Base-by-base conservation (phyloP, 2,329 filamentous ascomycete species). In the Nigrospora osmanthi region DNA sequence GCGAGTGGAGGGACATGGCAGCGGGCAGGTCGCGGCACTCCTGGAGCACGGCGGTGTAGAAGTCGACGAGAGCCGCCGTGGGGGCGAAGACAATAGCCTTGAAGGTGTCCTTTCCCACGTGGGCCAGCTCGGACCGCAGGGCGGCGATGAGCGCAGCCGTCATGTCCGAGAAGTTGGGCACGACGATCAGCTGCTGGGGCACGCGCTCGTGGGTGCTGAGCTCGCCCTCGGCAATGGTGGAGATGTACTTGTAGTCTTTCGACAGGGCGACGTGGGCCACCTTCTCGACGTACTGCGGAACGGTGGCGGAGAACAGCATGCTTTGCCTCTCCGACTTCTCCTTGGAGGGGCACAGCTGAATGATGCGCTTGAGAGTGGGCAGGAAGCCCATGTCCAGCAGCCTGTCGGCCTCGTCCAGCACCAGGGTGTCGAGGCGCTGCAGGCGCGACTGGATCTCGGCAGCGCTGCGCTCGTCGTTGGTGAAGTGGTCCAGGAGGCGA, bases 81-180 rank as follows among this genome's bases (percentile, higher is more conserved):
- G 83, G 83, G 52, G 85, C 85, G 65, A 91, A 95, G 33, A 91
- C 68, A 53, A 95, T 89, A 30, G 86, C 86, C 67, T 95, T 95
- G 77, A 95, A 90, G 1, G 75, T 72, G 6, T 67, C 63, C 11
- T 60, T 54, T 40, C 60, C 58, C 4, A 60, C 55, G 15, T 45
- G 49, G 17, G 51, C 52, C 11, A 62, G 58, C 50, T 78, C 74
- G 45, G 69, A 60, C 3, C 67, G 64, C 15, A 83, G 67, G 47
- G 80, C 73, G 33, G 77, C 75, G 44, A 83, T 71, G 53, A 84
- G 72, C 42, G 61, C 78, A 54, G 68, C 72, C 45, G 66, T 73
- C 60, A 91, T 71, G 51, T 88, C 81, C 37, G 87, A 73, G 42
- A 95, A 73, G 3, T 80, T 74, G n/a, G 88, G 72, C 51, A 89